A percentile compares a stretch with the other conserved stretches of the same genome.
These are phyloP conservation scores for Adansonia rubrostipa DNA, from an alignment of 441 rosid genomes.

Conservation along the genomic window DNA sequence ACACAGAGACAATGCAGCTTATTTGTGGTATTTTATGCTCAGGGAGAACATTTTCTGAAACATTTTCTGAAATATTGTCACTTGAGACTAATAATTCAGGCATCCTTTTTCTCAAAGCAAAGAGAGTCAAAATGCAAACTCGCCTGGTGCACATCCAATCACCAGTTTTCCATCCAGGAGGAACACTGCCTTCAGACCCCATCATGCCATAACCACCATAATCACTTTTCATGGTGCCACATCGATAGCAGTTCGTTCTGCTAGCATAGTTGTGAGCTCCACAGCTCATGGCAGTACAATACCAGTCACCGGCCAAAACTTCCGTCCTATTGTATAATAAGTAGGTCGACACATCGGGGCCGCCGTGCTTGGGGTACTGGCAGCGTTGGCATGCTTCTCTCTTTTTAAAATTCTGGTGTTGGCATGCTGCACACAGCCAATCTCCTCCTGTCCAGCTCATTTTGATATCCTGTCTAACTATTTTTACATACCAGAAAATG, in stretches of 20 bases:
- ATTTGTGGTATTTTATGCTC: not conserved
- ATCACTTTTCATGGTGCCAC: constrained; percentile 61
- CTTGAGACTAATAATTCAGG: constrained; percentile 12
- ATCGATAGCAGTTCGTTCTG: constrained; percentile 67
- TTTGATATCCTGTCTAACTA: constrained; percentile 26
- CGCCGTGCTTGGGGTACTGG: constrained; percentile 76
- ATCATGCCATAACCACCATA: constrained; percentile 45
- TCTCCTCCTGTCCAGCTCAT: constrained; percentile 96
- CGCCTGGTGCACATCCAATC: constrained; percentile 86
- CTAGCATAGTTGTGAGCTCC: constrained; percentile 90
- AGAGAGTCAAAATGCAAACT: constrained; percentile 5
- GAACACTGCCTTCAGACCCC: constrained; percentile 41
- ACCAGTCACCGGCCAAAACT: constrained; percentile 89
- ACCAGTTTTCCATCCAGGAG: constrained; percentile 96
- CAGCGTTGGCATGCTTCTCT: constrained; percentile 82
- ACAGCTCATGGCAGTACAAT: constrained; percentile 70
- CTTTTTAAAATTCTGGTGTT: constrained; percentile 83
- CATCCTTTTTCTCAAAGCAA: not conserved
- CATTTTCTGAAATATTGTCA: too few relatives aligned
- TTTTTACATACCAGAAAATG: constrained; percentile 25
- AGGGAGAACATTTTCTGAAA: not conserved
- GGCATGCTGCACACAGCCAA: constrained; percentile 90
- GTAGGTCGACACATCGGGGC: constrained; percentile 70
- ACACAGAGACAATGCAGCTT: constrained; percentile 3
- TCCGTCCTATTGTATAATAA: constrained; percentile 60